Base-by-base conservation (phyloP, 305 asterid genomes). In the Rubia occidens region DNA sequence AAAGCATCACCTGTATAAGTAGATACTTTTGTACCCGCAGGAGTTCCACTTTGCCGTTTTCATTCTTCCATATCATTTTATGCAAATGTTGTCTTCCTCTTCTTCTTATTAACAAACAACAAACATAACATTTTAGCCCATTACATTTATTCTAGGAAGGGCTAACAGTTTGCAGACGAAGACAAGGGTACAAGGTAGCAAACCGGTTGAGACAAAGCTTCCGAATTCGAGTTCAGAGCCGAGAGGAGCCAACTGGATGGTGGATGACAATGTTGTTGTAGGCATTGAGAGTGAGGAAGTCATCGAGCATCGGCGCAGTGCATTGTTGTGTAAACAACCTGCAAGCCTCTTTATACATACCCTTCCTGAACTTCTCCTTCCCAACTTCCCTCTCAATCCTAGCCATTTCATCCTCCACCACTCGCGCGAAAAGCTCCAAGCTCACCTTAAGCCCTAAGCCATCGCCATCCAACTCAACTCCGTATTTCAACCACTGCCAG, bases 401-500 rank as follows among this genome's bases (percentile, higher is more conserved):
- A 0, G 56, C 88, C 97, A 93, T 90, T 67, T 93, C 97, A 67
- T 93, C 98, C 2, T 90, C 98, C 1, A 88, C 90, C 10, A 92
- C 86, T 29, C 93, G 74, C 68, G 91, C 98, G 21, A 92, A 92
- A 0, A 92, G 80, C 0, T 87, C 96, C 21, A 58, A 18, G 11
- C 64, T 85, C 78, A 88, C 96, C 84, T 42, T 82, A 76, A 85
- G 89, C 0, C 96, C 96, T 8, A 84, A 84, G 6, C 89, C 95
- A 21, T 92, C 97, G 0, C 98, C 96, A 17, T 89, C 80, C 77
- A 90, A 37, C 64, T 92, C 97, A 11, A 74, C 97, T 0, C 84
- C 87, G 53, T 88, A 89, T 11, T 80, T 90, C 54, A 89, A 69
- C 98, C 98, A 92, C 70, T 89, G 97, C 98, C 97, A 89, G 82